Evolutionary conservation across 2,329 filamentous ascomycete species (phyloP), one percentile per base, ranked within the genome.

Genomic region (Ascochyta rabiei): DNA sequence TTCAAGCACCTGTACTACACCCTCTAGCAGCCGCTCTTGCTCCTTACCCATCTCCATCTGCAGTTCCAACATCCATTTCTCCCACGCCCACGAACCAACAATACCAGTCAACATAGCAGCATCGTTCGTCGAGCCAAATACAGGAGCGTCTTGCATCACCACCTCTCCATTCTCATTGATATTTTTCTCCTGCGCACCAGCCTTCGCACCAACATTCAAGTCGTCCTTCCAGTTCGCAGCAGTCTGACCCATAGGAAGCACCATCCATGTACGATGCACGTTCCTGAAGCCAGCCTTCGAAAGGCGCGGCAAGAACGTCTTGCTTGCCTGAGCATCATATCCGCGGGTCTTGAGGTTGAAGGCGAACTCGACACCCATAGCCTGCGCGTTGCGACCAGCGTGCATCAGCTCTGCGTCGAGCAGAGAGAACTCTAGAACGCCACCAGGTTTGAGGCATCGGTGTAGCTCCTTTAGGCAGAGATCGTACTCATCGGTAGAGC

Each of bases 331-430:
- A 2, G 93, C 87, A 72, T 98, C 95, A 73, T 97, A 98, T 26
- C 93, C 93, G 3, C 93, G 85, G 0, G 90, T 93, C 76, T 89
- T 90, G 57, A 99, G 87, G 47, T 90, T 88, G 80, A 95, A 96
- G 35, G 89, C 89, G 70, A 99, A 98, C 75, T 98, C 93, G 49
- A 96, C 91, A 43, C 89, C 89, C 73, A 95, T 89, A 40, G 91
- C 91, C 53, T 91, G 86, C 31, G 88, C 91, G 18, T 88, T 81
- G 0, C 89, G 87, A 0, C 93, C 93, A 0, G 91, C 87, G 62
- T 92, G 93, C 59, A 96, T 86, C 64, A 99, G 87, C 69, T 96
- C 92, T 1, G 92, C 89, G 74, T 99, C 95, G 64, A 98, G 85
- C 39, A 98, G 78, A 59, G 86, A 88, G 78, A 95, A 99, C 71